A percentile compares a stretch with the other conserved stretches of the same genome.
Conservation (phyloP, 129 eudicot species). For the Flaveria linearis region DNA sequence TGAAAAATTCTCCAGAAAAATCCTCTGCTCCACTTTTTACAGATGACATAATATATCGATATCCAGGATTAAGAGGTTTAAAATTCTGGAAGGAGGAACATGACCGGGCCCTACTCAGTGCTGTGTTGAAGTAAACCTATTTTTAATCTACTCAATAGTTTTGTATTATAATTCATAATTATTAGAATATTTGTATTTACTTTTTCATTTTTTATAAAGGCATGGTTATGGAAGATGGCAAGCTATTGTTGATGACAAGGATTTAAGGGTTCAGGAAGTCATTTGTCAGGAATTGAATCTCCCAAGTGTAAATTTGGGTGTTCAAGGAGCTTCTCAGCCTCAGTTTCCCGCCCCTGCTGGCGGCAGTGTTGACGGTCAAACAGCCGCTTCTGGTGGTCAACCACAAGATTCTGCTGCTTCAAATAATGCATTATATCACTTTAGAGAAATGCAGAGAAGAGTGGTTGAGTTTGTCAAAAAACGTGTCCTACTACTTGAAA, state of each 20-base stretch:
- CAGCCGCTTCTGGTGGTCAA: constrained; percentile 44
- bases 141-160: background rate
- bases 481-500: constrained; percentile 90
- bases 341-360: constrained; percentile 40
- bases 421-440: constrained; percentile 55
- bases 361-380: constrained; percentile 48
- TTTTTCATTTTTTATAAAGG: constrained; percentile 34
- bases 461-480: constrained; percentile 88
- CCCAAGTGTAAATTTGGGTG: constrained; percentile 50
- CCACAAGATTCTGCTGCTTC: constrained; percentile 46
- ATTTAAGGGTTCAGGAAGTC: constrained; percentile 71
- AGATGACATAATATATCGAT: constrained; percentile 62
- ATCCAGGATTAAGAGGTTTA: constrained; percentile 73
- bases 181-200: background rate
- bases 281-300: constrained; percentile 85
- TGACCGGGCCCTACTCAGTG: constrained; percentile 71
- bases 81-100: constrained; percentile 85
- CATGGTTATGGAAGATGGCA: constrained; percentile 99
- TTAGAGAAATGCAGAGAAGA: constrained; percentile 94
- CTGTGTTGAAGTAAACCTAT: constrained; percentile 70
- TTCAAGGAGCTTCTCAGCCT: constrained; percentile 56
- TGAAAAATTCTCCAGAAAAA: constrained; percentile 45
- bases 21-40: constrained; percentile 57
- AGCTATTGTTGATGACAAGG: constrained; percentile 96
- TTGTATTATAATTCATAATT: background rate